Evolutionary conservation across 768 basidiomycete species (phyloP).

Genomic region (Leccinum broughii): DNA sequence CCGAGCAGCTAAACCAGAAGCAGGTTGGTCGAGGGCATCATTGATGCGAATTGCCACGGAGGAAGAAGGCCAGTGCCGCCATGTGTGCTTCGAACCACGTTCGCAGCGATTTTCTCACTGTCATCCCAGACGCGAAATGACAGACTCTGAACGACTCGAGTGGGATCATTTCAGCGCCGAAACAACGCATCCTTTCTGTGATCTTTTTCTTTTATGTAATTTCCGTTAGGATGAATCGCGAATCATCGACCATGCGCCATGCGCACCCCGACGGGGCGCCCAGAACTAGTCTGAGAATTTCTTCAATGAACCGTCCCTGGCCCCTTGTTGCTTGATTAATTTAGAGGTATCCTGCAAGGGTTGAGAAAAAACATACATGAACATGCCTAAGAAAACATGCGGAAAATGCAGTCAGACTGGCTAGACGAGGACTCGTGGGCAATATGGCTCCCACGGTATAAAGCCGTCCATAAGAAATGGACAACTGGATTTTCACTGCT

Average conservation of each 20-base stretch:
- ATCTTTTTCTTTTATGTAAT: neutral
- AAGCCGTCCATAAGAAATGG: neutral
- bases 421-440: neutral
- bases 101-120: neutral
- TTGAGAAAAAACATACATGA: constrained; percentile 4
- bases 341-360: neutral
- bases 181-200: constrained; percentile 3
- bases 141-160: neutral
- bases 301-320: neutral
- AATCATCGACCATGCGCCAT: constrained; percentile 6
- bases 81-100: neutral
- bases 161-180: constrained; percentile 4
- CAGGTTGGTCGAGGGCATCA: neutral
- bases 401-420: neutral
- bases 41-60: neutral
- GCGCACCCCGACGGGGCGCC: constrained; percentile 4
- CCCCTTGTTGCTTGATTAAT: constrained; percentile 3
- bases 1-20: neutral
- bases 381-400: constrained; percentile 1
- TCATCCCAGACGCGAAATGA: neutral
- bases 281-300: neutral
- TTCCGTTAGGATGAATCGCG: constrained; percentile 7
- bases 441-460: neutral
- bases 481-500: neutral
- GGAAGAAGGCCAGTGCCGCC: neutral